Conservation (phyloP, 352 stramenopile species). For the Globisporangium perplexum region DNA sequence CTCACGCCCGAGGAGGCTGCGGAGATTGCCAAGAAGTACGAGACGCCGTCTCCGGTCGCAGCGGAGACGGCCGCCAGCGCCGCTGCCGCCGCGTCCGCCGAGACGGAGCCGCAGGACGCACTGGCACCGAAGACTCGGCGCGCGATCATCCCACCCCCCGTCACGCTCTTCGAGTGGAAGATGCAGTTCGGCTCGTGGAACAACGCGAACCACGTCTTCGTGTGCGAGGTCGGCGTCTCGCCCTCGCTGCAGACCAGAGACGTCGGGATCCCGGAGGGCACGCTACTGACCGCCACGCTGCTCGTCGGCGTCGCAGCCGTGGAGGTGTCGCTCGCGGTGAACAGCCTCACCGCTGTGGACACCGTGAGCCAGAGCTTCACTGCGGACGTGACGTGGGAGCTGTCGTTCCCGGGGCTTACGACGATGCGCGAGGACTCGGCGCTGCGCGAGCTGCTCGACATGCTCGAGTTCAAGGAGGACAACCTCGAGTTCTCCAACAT, state of each 20-base stretch:
- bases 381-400: conserved; percentile 26
- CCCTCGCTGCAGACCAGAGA: background rate
- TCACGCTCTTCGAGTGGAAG: conserved; percentile 43
- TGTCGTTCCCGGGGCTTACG: conserved; percentile 21
- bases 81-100: background rate
- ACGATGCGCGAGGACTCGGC: conserved; percentile 24
- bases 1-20: conserved; percentile 31
- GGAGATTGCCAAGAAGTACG: conserved; percentile 29
- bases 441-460: conserved; percentile 22
- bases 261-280: background rate
- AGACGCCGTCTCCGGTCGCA: too few species aligned
- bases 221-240: conserved; percentile 31
- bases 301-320: conserved; percentile 18
- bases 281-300: conserved; percentile 11
- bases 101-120: too few species aligned
- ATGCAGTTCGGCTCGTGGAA: conserved; percentile 48
- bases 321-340: conserved; percentile 17
- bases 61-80: background rate
- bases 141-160: conserved; percentile 7
- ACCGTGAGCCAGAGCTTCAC: conserved; percentile 23
- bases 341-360: conserved; percentile 20
- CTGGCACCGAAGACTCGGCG: too few species aligned
- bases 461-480: conserved; percentile 25
- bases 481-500: conserved; percentile 29
- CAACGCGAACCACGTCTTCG: conserved; percentile 37